phyloP scores from a whole-genome alignment of 306 rosid genomes.

The Nissolia schottii region DNA sequence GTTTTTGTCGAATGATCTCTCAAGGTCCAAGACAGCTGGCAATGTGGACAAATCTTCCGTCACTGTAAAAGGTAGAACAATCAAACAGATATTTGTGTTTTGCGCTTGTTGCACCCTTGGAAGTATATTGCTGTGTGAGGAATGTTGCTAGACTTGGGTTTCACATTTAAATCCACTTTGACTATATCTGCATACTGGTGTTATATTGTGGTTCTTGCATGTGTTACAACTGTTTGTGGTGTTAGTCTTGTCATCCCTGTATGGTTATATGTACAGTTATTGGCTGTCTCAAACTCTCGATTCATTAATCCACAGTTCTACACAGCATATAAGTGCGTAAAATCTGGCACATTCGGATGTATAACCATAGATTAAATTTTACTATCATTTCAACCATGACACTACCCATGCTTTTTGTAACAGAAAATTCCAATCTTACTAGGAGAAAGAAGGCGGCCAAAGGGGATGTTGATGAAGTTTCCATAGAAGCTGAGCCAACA shows the following conservation, averaged over 20 bases:
- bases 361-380: background rate
- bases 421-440: constrained; percentile 50
- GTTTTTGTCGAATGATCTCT: constrained; percentile 27
- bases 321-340: background rate
- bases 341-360: background rate
- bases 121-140: constrained; percentile 2
- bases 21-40: constrained; percentile 32
- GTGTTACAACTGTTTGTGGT: background rate
- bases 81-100: constrained; percentile 13
- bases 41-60: constrained; percentile 35
- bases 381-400: background rate
- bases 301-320: constrained; percentile 4
- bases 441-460: constrained; percentile 43
- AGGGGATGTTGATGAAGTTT: constrained; percentile 17
- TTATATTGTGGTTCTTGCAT: background rate
- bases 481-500: constrained; percentile 32
- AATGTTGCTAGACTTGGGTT: background rate
- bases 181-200: background rate
- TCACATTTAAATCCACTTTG: background rate
- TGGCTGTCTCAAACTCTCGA: background rate
- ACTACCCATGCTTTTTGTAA: constrained; percentile 1
- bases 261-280: constrained; percentile 3
- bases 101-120: background rate
- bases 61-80: constrained; percentile 43
- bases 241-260: background rate